Conservation (phyloP, 2,329 filamentous ascomycete genomes). For the Didymosphaeria variabile region DNA sequence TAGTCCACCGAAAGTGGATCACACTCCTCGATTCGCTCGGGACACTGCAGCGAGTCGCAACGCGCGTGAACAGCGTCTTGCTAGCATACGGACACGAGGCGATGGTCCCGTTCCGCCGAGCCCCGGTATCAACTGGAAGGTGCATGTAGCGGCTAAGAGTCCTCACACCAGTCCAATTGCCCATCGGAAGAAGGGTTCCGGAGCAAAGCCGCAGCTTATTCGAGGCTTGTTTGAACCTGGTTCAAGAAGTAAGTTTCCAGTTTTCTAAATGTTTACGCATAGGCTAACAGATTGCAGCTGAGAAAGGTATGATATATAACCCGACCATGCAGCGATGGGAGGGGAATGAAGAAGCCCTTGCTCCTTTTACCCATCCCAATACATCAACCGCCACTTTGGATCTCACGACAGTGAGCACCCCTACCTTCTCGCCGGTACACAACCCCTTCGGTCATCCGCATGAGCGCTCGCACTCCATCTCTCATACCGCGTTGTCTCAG, state of each 20-base stretch:
- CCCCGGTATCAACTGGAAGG: slow-evolving; percentile 67
- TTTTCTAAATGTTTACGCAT: slow-evolving; percentile 20
- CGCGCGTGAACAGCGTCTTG: slow-evolving; percentile 69
- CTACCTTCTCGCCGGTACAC: slow-evolving; percentile 48
- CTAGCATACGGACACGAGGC: slow-evolving; percentile 52
- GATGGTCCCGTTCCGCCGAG: slow-evolving; percentile 60
- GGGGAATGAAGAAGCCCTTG: slow-evolving; percentile 88
- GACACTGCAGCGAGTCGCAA: slow-evolving; percentile 73
- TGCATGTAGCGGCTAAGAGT: slow-evolving; percentile 61
- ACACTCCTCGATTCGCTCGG: slow-evolving; percentile 70
- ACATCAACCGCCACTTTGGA: slow-evolving; percentile 58
- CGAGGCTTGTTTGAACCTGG: slow-evolving; percentile 81
- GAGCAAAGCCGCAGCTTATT: slow-evolving; percentile 86
- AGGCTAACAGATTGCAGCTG: slow-evolving; percentile 60
- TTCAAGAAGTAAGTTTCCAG: slow-evolving; percentile 74
- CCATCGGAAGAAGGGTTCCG: slow-evolving; percentile 58
- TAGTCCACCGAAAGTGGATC: slow-evolving; percentile 60
- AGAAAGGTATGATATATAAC: slow-evolving; percentile 98
- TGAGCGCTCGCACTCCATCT: slow-evolving; percentile 48
- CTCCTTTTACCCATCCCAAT: slow-evolving; percentile 70
- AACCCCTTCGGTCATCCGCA: slow-evolving; percentile 41
- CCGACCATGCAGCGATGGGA: slow-evolving; percentile 89
- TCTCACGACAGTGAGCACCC: slow-evolving; percentile 50
- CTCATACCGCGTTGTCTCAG: slow-evolving; percentile 53
- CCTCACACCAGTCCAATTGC: slow-evolving; percentile 61